Conservation (phyloP, 1,139 yeast genomes). For the Eremothecium gossypii region DNA sequence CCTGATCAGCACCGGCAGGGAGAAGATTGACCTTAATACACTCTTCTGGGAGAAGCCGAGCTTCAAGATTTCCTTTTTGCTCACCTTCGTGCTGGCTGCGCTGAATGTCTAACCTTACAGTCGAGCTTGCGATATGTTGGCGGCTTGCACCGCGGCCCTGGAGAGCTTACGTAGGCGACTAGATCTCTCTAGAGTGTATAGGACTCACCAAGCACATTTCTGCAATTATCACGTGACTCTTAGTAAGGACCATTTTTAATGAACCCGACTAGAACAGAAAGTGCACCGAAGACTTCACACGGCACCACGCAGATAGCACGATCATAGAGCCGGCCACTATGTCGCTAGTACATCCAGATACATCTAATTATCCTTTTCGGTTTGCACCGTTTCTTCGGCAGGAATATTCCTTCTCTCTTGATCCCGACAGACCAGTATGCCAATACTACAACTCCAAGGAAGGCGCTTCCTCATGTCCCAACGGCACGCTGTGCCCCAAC, state of each 20-base stretch:
- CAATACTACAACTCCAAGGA: constrained; percentile 45
- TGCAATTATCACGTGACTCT: no score
- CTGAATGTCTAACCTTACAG: constrained; percentile 11
- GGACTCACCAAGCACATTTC: no score
- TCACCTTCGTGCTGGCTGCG: constrained; percentile 18
- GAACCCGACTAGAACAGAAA: no score
- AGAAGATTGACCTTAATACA: constrained; percentile 16
- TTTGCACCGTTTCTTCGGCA: constrained; percentile 76
- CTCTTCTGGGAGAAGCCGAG: constrained; percentile 19
- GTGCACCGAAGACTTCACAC: no score
- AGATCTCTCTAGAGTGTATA: no score
- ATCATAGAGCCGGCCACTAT: constrained; percentile 8
- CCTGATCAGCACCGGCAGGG: constrained; percentile 13
- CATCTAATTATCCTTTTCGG: constrained; percentile 45
- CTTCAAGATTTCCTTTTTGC: constrained; percentile 18
- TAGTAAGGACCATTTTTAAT: no score
- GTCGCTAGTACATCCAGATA: constrained; percentile 33
- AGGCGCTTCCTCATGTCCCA: constrained; percentile 71
- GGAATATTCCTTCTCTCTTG: constrained; percentile 75
- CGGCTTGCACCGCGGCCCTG: no score
- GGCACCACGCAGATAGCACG: no score
- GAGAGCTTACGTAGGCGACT: no score
- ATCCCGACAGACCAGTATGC: constrained; percentile 88
- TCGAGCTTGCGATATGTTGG: no score
- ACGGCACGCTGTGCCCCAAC: constrained; percentile 76